Percentiles rank a stretch among this genome's conserved stretches.
phyloP scores from a whole-genome alignment of 179 eudicot genomes.

The Gypsophila paniculata region DNA sequence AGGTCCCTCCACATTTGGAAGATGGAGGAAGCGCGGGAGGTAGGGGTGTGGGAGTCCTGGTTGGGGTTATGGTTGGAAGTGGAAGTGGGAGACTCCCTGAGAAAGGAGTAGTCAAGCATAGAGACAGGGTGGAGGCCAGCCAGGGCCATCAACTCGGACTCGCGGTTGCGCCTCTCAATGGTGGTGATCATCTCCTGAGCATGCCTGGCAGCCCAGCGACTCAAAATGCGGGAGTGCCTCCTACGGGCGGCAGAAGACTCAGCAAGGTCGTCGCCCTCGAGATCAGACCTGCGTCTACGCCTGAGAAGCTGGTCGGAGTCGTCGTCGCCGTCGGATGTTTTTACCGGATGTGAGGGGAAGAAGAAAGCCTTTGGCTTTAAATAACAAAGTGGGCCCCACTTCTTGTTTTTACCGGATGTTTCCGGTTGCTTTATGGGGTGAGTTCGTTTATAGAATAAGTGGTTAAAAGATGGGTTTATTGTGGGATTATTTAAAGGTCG shows the following conservation, averaged over 20 bases:
- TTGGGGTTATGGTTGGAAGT: too few species aligned
- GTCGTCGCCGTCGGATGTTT: slow-evolving; percentile 76
- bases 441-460: too few species aligned
- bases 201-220: slow-evolving; percentile 95
- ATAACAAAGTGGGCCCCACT: too few species aligned
- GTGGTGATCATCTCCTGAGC: slow-evolving; percentile 98
- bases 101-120: slow-evolving; percentile 91
- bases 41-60: slow-evolving; percentile 22
- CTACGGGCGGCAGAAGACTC: slow-evolving; percentile 97
- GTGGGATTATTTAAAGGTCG: too few species aligned
- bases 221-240: slow-evolving; percentile 78
- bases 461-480: too few species aligned
- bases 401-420: too few species aligned
- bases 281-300: slow-evolving; percentile 83
- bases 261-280: slow-evolving; percentile 92
- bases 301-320: slow-evolving; percentile 78
- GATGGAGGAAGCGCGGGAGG: slow-evolving; percentile 64
- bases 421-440: too few species aligned
- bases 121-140: slow-evolving; percentile 94
- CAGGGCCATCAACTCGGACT: slow-evolving; percentile 93
- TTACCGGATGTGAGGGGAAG: too few species aligned
- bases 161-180: slow-evolving; percentile 84
- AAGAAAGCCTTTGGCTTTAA: too few species aligned
- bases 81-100: slow-evolving; percentile 59
- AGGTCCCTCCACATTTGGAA: slow-evolving; percentile 98